Conservation (phyloP, 305 asterid genomes). For the Fraxinus sp. region DNA sequence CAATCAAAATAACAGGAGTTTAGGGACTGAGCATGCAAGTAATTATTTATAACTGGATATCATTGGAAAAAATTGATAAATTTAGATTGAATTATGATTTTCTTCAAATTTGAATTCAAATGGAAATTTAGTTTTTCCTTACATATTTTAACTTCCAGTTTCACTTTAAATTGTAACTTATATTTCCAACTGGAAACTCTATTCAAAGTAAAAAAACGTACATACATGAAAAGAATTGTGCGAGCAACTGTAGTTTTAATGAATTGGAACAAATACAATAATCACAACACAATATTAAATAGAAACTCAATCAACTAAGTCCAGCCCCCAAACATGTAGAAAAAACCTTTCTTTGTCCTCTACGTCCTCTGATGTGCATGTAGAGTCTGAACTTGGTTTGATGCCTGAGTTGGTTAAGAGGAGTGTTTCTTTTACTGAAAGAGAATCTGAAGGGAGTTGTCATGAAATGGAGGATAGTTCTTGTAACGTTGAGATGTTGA, state of each 20-base stretch:
- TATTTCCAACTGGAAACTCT: constrained; percentile 22
- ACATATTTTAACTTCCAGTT: background rate
- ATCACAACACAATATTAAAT: background rate
- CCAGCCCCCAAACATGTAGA: constrained; percentile 43
- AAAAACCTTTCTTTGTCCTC: constrained; percentile 45
- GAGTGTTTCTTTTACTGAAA: constrained; percentile 38
- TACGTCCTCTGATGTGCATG: constrained; percentile 35
- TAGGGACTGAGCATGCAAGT: background rate
- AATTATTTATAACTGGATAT: background rate
- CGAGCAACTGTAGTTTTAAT: background rate
- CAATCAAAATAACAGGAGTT: background rate
- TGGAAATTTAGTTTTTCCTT: background rate
- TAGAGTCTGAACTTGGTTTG: constrained; percentile 39
- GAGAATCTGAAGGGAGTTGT: constrained; percentile 37
- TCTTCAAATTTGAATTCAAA: background rate
- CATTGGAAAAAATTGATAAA: background rate
- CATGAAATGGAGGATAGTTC: constrained; percentile 28
- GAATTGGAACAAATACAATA: background rate
- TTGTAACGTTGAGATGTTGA: constrained; percentile 30
- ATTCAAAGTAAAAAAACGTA: background rate
- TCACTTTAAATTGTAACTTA: background rate
- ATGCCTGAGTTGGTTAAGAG: constrained; percentile 42
- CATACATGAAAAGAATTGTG: background rate
- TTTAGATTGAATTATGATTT: background rate
- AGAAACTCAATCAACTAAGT: background rate